A percentile compares a stretch with the other conserved stretches of the same genome.
phyloP scores from a whole-genome alignment of 164 flowering plant species.

The Hamamelis virginiana region DNA sequence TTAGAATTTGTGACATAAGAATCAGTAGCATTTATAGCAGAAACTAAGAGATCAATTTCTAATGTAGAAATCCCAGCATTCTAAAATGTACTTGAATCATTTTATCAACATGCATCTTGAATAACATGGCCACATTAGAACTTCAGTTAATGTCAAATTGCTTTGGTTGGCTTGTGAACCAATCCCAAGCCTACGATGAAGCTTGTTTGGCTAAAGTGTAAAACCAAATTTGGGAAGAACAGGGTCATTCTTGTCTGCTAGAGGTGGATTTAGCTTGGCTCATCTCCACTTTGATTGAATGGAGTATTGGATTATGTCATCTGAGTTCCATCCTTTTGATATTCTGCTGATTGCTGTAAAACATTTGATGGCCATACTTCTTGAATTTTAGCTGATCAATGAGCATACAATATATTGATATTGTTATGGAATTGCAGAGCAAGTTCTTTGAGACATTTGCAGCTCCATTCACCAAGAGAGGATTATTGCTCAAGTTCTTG shows the following conservation, averaged over 20 bases:
- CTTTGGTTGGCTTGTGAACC: background rate
- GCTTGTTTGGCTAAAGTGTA: too few species aligned
- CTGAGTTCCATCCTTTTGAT: too few species aligned
- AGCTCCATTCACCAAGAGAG: constrained; percentile 97
- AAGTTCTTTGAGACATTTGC: constrained; percentile 99
- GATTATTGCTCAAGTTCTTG: constrained; percentile 88
- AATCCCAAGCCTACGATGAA: too few species aligned
- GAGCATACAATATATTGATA: background rate
- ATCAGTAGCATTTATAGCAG: background rate
- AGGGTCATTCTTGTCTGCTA: too few species aligned
- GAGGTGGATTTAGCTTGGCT: too few species aligned
- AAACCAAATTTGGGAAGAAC: too few species aligned
- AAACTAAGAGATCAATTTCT: background rate
- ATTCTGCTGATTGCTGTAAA: too few species aligned
- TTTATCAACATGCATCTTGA: background rate
- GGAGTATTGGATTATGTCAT: too few species aligned
- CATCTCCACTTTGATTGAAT: too few species aligned
- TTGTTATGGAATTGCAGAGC: constrained; percentile 57
- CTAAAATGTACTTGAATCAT: background rate
- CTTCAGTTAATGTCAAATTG: background rate
- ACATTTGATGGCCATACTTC: too few species aligned
- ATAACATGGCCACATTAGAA: background rate
- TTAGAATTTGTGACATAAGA: too few species aligned
- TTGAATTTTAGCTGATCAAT: too few species aligned
- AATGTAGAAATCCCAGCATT: background rate